Conservation (phyloP, 805 yeast species). For the Vanderwaltozyma polyspora region DNA sequence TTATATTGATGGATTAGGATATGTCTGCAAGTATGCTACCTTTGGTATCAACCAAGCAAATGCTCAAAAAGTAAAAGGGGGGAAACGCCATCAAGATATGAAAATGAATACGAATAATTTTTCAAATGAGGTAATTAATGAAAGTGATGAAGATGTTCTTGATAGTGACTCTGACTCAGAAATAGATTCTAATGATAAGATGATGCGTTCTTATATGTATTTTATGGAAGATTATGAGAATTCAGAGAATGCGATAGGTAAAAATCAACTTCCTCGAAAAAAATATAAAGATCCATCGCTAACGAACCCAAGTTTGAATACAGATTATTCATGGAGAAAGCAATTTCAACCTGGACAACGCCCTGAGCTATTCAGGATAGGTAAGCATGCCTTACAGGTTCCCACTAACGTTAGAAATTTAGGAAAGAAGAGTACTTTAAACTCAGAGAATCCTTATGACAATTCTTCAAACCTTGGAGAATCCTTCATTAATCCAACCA, state of each 20-base stretch:
- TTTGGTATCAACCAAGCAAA: conserved; percentile 58
- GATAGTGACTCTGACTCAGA: conserved; percentile 2
- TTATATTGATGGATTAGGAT: conserved; percentile 89
- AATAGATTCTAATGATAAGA: conserved; percentile 43
- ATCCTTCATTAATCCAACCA: conserved; percentile 6
- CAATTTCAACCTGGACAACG: conserved; percentile 25
- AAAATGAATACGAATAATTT: not conserved
- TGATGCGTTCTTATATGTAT: conserved; percentile 83
- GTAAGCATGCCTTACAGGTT: conserved; percentile 2
- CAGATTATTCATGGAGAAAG: conserved; percentile 26
- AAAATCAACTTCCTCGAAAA: conserved; percentile 20
- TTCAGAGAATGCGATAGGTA: conserved; percentile 28
- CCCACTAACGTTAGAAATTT: not conserved
- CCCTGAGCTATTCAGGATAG: conserved; percentile 17
- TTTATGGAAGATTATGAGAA: conserved; percentile 76
- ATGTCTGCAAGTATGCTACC: conserved; percentile 90
- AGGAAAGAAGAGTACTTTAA: not conserved
- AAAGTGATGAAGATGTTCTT: conserved; percentile 3
- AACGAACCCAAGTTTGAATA: conserved; percentile 4
- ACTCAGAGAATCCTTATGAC: not conserved
- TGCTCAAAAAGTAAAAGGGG: conserved; percentile 15
- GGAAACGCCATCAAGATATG: not conserved
- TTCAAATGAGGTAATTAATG: conserved; percentile 7
- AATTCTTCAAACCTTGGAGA: not conserved
- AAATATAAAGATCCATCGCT: conserved; percentile 2